Conservation (phyloP, 176 grass and related monocot genomes). For the Alopecurus myosuroides region DNA sequence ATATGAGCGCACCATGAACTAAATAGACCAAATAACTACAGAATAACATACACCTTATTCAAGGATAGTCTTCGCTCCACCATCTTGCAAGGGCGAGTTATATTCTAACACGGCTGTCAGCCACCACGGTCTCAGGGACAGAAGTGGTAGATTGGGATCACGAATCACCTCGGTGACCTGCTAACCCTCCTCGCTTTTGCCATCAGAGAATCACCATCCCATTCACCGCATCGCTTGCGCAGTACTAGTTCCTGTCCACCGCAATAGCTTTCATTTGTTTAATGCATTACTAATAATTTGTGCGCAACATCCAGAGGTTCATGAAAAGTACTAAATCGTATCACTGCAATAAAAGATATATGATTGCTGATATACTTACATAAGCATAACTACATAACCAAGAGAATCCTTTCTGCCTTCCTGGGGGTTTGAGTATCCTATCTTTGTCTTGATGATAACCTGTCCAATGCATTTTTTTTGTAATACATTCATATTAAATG, state of each 20-base stretch:
- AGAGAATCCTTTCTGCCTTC: neutral
- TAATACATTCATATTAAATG: neutral
- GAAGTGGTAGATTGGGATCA: neutral
- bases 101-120: neutral
- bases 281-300: no score
- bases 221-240: no score
- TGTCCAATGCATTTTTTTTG: neutral
- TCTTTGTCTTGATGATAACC: neutral
- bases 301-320: neutral
- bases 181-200: conserved; percentile 12
- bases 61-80: neutral
- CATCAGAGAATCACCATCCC: no score
- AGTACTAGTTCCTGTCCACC: no score
- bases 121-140: neutral
- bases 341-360: neutral
- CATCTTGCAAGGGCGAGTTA: neutral
- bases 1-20: no score
- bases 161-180: neutral
- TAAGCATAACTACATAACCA: neutral
- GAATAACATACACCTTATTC: neutral
- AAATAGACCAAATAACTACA: neutral
- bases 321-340: neutral
- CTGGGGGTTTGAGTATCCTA: neutral
- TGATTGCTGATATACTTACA: neutral
- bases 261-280: no score